Base-by-base conservation (phyloP, 768 basidiomycete genomes). In the Favolaschia claudopus region DNA sequence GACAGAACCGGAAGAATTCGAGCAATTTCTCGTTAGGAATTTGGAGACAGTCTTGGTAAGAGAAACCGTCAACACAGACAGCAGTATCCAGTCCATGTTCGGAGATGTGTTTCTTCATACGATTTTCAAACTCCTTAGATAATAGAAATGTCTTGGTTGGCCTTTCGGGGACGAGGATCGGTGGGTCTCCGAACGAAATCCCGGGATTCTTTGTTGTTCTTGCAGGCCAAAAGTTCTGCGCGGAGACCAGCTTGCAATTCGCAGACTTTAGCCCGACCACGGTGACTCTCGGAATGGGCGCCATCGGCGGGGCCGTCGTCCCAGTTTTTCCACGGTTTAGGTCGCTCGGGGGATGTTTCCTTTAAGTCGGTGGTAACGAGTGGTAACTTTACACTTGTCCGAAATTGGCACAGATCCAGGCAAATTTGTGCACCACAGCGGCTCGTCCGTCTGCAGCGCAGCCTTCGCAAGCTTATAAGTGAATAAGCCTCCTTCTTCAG, bases 21-120 rank as follows among this genome's bases (percentile, higher is more conserved):
- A 45, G 28, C n/a, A 64, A 32, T 13, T 32, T 39, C n/a, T 55
- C 62, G 40, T 64, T 64, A 5, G 50, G 51, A 24, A 60, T 48
- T 34, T 32, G 43, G 9, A 55, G 2, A 19, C 54, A 55, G 14
- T 55, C 43, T 13, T 28, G 5, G 22, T 53, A 44, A 1, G 58
- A 52, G 29, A 37, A 44, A 15, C 27, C 24, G n/a, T 53, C 51
- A 10, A 53, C 39, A 7, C 51, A 38, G 4, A 44, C n/a, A 22
- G 51, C 42, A 17, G n/a, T n/a, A n/a, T n/a, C n/a, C n/a, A n/a
- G n/a, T n/a, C n/a, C n/a, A n/a, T n/a, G n/a, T n/a, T n/a, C n/a
- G n/a, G n/a, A n/a, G n/a, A n/a, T n/a, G n/a, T n/a, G n/a, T 17
- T 27, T n/a, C 20, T n/a, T n/a, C n/a, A n/a, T n/a, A n/a, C n/a